Conservation (phyloP, 2,329 filamentous ascomycete species). For the Talaromyces sp. region DNA sequence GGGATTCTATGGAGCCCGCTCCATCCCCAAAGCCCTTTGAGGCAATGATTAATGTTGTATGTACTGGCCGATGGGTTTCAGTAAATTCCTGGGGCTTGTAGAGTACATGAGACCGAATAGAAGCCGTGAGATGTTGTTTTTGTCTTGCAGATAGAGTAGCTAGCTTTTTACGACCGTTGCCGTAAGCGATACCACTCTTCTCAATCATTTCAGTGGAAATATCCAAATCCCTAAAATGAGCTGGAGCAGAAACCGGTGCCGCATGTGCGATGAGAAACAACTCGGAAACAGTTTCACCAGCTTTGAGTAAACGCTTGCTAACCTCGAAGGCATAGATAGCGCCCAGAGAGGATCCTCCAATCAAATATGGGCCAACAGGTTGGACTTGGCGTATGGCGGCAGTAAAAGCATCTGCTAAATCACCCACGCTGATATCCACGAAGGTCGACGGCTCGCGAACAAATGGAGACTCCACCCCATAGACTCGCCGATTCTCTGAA, state of each 20-base stretch:
- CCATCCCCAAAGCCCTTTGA: neutral
- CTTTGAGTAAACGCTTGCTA: slow-evolving; percentile 13
- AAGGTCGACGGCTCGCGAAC: slow-evolving; percentile 10
- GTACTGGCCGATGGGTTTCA: neutral
- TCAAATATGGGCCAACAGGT: slow-evolving; percentile 23
- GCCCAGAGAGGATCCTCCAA: slow-evolving; percentile 26
- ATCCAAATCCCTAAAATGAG: neutral
- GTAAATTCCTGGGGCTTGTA: neutral
- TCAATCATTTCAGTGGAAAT: neutral
- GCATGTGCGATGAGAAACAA: neutral
- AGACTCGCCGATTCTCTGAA: slow-evolving; percentile 15
- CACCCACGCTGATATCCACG: neutral
- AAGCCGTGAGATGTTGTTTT: neutral
- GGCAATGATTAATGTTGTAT: neutral
- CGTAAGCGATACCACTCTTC: neutral
- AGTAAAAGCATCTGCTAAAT: slow-evolving; percentile 10
- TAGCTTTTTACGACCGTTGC: neutral
- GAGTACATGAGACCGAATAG: neutral
- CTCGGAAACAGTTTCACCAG: neutral
- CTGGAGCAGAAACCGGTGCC: neutral
- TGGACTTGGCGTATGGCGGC: slow-evolving; percentile 17
- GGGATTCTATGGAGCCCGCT: neutral
- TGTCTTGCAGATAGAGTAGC: neutral
- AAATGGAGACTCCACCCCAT: slow-evolving; percentile 20
- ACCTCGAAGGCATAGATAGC: slow-evolving; percentile 26